Base-by-base conservation (phyloP, 2,329 filamentous ascomycete genomes). In the Colletotrichum lini region DNA sequence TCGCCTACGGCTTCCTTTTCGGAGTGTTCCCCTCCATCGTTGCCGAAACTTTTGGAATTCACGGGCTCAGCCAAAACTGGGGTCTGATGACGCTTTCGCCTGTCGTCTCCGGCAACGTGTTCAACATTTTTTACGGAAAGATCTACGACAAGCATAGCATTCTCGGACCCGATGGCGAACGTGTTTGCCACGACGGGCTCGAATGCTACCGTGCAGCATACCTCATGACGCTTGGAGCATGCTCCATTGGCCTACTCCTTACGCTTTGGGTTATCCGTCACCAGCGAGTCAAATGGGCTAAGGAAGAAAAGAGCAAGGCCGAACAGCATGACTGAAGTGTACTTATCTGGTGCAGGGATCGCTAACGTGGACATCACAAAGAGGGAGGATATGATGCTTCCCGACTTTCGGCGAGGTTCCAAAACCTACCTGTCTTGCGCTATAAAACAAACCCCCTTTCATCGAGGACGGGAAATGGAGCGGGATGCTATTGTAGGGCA, bases 11-110 rank as follows among this genome's bases (percentile, higher is more conserved):
- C 2, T 94, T 97, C 74, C 87, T 98, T 0, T 98, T 98, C 75
- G 96, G 96, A 44, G 95, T 98, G 23, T 98, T 94, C 80, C 96
- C 96, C 0, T 95, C 95, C 15, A 90, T 98, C 21, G 89, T 94
- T 12, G 94, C 95, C 8, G 95, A 98, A 79, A 92, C 93, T 0
- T 99, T 99, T 79, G 96, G 96, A 9, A 93, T 98, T 35, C 89
- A 92, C 72, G 96, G 95, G 1, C 86, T 99, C 57, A 95, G 93
- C 66, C 94, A 98, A 79, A 99, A 98, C 78, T 99, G 96, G 96
- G 96, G 96, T 16, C 92, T 93, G 76, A 97, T 99, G 91, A 98
- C 94, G 0, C 85, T 98, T 58, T 92, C 94, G 3, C 95, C 96
- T 0, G 94, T 98, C 3, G 82, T 98, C 38, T 95, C 92, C 10